These are phyloP conservation scores for Tulasnella sp. DNA, from an alignment of 768 basidiomycete genomes.

Conservation along the genomic window DNA sequence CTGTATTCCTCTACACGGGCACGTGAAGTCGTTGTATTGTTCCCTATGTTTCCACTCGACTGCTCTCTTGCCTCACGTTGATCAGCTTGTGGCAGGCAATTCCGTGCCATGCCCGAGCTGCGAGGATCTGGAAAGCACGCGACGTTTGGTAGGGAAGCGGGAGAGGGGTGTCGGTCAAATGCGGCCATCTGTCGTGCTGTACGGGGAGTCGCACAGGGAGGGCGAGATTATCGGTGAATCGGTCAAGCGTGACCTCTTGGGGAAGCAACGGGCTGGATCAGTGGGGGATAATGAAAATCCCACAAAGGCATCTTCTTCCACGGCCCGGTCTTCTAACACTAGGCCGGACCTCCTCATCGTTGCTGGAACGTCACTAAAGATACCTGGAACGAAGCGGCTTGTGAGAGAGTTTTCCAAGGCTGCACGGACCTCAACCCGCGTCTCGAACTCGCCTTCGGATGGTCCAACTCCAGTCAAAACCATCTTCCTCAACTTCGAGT, in stretches of 20 bases:
- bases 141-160: constrained; percentile 66
- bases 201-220: constrained; percentile 79
- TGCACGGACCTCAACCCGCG: constrained; percentile 32
- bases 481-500: constrained; percentile 79
- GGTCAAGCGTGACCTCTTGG: constrained; percentile 70
- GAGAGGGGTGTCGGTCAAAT: constrained; percentile 68
- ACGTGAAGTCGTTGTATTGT: constrained; percentile 67
- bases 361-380: constrained; percentile 78
- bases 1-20: constrained; percentile 85
- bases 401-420: constrained; percentile 66
- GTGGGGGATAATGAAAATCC: neutral
- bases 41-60: constrained; percentile 65
- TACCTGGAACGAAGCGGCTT: constrained; percentile 86
- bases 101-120: constrained; percentile 76
- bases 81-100: constrained; percentile 46
- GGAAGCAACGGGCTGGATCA: constrained; percentile 24
- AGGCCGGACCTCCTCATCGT: constrained; percentile 79
- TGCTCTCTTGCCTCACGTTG: constrained; percentile 51
- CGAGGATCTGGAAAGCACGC: constrained; percentile 50
- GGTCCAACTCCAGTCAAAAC: constrained; percentile 27
- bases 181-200: constrained; percentile 79
- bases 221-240: constrained; percentile 74
- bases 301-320: neutral
- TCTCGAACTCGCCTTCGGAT: constrained; percentile 39
- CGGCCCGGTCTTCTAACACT: constrained; percentile 19